Conservation (phyloP, 2,329 filamentous ascomycete species). For the Fusarium albidum region DNA sequence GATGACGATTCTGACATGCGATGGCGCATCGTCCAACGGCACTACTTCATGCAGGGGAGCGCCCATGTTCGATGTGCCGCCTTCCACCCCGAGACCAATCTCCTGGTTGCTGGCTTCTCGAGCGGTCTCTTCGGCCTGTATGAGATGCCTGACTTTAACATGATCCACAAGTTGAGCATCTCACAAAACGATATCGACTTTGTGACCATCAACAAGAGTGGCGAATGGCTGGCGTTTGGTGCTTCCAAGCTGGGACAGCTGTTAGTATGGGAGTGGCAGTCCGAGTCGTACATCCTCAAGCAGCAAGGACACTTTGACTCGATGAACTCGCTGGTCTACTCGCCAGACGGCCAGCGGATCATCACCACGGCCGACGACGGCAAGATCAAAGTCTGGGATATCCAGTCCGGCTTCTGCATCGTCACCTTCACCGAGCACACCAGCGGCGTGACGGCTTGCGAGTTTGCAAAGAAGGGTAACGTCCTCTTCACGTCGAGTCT, state of each 20-base stretch:
- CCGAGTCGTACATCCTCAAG: conserved; percentile 97
- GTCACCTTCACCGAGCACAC: conserved; percentile 98
- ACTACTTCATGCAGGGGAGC: conserved; percentile 94
- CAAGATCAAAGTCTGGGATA: conserved; percentile 98
- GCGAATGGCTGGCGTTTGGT: conserved; percentile 97
- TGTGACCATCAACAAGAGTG: conserved; percentile 91
- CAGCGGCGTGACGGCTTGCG: conserved; percentile 90
- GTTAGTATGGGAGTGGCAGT: conserved; percentile 99
- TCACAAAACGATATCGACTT: conserved; percentile 97
- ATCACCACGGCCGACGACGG: conserved; percentile 96
- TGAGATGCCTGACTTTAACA: conserved; percentile 94
- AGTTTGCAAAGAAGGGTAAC: conserved; percentile 94
- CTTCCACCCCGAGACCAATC: conserved; percentile 84
- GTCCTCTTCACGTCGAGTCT: conserved; percentile 95
- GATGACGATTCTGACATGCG: conserved; percentile 72
- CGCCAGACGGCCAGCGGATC: conserved; percentile 90
- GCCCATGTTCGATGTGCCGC: conserved; percentile 89
- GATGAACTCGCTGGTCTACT: conserved; percentile 92
- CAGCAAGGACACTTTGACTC: conserved; percentile 97
- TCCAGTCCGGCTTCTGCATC: conserved; percentile 94
- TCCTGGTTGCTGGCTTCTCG: conserved; percentile 97
- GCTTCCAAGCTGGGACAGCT: conserved; percentile 94
- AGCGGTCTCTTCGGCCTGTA: conserved; percentile 94
- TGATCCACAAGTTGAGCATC: conserved; percentile 91
- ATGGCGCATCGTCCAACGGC: conserved; percentile 90